Percentiles rank a stretch among this genome's conserved stretches.
These are phyloP conservation scores for Apophysomyces variabilis DNA, from an alignment of 371 early-diverging fungal genomes.

Conservation along the genomic window DNA sequence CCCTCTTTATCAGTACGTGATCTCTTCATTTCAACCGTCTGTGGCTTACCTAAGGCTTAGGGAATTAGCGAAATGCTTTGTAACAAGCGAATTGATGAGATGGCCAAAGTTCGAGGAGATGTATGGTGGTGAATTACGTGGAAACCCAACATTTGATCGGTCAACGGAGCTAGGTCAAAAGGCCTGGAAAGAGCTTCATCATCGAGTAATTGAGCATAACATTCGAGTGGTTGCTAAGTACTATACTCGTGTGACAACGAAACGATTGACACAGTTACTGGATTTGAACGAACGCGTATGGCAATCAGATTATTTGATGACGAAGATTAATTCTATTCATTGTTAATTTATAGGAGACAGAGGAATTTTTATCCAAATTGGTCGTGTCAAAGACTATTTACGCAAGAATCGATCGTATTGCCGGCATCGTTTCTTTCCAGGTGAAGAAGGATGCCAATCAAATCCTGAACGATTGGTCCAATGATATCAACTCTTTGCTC, in stretches of 20 bases:
- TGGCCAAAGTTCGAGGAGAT: slow-evolving; percentile 92
- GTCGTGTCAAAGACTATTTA: slow-evolving; percentile 94
- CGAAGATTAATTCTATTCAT: not conserved
- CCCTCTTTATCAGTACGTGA: slow-evolving; percentile 66
- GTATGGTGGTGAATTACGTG: slow-evolving; percentile 76
- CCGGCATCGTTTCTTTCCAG: slow-evolving; percentile 88
- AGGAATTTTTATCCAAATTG: slow-evolving; percentile 88
- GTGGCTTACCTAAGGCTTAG: slow-evolving; percentile 30
- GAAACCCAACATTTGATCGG: slow-evolving; percentile 73
- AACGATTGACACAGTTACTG: slow-evolving; percentile 55
- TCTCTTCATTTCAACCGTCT: not conserved
- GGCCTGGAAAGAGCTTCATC: slow-evolving; percentile 85
- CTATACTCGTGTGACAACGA: slow-evolving; percentile 87
- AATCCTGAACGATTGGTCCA: slow-evolving; percentile 91
- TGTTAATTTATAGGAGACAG: slow-evolving; percentile 68
- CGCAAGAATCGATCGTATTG: slow-evolving; percentile 94
- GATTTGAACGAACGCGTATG: slow-evolving; percentile 50
- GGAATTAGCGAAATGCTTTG: slow-evolving; percentile 87
- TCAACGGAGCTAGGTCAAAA: slow-evolving; percentile 78
- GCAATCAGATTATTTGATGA: not conserved
- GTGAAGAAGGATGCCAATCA: slow-evolving; percentile 85
- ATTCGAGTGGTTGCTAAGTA: slow-evolving; percentile 95
- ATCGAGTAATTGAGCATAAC: slow-evolving; percentile 97
- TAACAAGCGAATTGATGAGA: slow-evolving; percentile 89
- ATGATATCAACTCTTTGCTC: slow-evolving; percentile 85